Conservation (phyloP, 192 early-diverging fungal species). For the Umbelopsis sp. region DNA sequence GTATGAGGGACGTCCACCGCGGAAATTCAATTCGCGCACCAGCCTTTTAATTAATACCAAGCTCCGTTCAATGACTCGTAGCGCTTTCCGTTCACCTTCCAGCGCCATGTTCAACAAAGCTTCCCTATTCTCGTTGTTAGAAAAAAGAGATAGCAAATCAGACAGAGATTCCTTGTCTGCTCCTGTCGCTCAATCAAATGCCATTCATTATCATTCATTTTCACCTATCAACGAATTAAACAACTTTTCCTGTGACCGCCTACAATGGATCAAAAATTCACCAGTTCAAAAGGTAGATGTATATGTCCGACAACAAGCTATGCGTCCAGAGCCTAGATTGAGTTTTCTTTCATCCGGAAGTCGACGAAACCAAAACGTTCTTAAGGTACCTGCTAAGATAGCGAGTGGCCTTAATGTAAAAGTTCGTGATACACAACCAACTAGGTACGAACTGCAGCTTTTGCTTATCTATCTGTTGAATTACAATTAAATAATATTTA, state of each 20-base stretch:
- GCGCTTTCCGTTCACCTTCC: neutral
- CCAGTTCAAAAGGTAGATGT: neutral
- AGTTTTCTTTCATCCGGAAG: neutral
- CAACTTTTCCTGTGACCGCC: neutral
- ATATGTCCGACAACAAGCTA: neutral
- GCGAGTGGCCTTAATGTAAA: neutral
- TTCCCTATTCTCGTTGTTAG: neutral
- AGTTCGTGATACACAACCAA: neutral
- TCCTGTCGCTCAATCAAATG: neutral
- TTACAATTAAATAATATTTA: neutral
- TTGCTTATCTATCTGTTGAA: too few species aligned
- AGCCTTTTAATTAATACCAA: constrained; percentile 19
- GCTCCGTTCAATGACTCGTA: neutral
- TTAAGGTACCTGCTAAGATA: neutral
- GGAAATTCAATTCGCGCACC: neutral
- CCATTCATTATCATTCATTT: constrained; percentile 14
- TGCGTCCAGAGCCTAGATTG: neutral
- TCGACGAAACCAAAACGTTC: neutral
- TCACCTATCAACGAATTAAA: constrained; percentile 1
- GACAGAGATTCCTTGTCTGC: neutral
- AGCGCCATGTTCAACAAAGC: neutral
- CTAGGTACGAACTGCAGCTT: too few species aligned
- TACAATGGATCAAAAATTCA: constrained; percentile 6
- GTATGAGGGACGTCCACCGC: neutral
- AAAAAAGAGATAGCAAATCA: too few species aligned